phyloP scores from a whole-genome alignment of 2,329 filamentous ascomycete genomes.

The Fusarium dimerum region DNA sequence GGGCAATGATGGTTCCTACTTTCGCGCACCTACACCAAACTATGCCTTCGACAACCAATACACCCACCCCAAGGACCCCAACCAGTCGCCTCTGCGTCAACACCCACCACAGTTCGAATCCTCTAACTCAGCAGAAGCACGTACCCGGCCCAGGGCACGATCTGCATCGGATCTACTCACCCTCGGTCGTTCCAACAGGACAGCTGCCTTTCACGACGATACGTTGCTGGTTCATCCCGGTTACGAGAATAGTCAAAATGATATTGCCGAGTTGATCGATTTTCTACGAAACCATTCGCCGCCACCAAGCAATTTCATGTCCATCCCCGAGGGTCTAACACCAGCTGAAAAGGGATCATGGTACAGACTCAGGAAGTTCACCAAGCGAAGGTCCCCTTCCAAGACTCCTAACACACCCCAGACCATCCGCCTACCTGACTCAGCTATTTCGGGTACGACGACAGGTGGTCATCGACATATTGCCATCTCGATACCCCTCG shows the following conservation, averaged over 20 bases:
- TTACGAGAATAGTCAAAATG: conserved; percentile 23
- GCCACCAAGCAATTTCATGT: conserved; percentile 53
- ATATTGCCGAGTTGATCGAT: conserved; percentile 43
- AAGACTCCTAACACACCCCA: conserved; percentile 35
- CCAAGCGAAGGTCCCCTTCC: conserved; percentile 33
- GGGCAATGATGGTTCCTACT: conserved; percentile 21
- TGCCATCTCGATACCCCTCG: conserved; percentile 60
- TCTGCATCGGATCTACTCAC: conserved; percentile 26
- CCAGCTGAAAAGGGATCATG: conserved; percentile 40
- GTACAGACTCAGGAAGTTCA: conserved; percentile 44
- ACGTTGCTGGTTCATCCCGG: conserved; percentile 19
- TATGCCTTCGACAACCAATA: conserved; percentile 6
- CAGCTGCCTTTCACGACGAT: conserved; percentile 23
- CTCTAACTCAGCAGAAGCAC: conserved; percentile 7
- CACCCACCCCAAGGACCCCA: background rate
- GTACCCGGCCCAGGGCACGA: conserved; percentile 22
- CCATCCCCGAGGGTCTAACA: conserved; percentile 37
- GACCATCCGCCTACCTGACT: conserved; percentile 51
- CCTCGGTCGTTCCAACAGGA: conserved; percentile 9
- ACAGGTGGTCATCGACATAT: conserved; percentile 57
- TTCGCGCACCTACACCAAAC: conserved; percentile 14
- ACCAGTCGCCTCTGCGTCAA: conserved; percentile 9
- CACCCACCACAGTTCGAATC: conserved; percentile 8
- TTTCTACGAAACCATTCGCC: conserved; percentile 52
- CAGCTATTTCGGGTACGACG: conserved; percentile 55